These are phyloP conservation scores for Cryptococcus jaspeensis DNA, from an alignment of 1,284 basidiomycete genomes.

Conservation along the genomic window DNA sequence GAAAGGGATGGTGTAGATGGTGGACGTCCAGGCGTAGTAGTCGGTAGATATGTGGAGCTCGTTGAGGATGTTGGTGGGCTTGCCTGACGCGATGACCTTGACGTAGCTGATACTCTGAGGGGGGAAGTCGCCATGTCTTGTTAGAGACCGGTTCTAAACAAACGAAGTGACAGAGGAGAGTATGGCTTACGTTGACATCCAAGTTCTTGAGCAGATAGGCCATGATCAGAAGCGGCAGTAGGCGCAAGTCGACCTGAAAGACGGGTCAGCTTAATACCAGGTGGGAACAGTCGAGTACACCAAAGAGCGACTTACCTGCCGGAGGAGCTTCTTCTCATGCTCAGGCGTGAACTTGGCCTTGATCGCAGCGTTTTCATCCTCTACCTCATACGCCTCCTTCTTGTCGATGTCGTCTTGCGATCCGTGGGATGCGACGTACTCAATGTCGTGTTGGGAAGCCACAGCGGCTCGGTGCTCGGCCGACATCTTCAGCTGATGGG, in stretches of 20 bases:
- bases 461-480: neutral
- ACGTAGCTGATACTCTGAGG: conserved; percentile 8
- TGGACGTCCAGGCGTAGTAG: conserved; percentile 1
- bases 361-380: neutral
- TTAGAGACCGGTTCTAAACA: no score
- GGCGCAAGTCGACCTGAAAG: conserved; percentile 10
- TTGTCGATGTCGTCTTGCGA: neutral
- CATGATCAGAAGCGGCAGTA: conserved; percentile 19
- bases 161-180: neutral
- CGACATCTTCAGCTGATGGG: neutral
- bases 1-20: conserved; percentile 19
- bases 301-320: neutral
- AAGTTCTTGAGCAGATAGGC: conserved; percentile 15
- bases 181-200: neutral
- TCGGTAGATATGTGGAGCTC: conserved; percentile 19
- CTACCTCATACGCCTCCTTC: neutral
- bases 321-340: conserved; percentile 7
- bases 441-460: neutral
- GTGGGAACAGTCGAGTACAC: neutral
- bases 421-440: neutral
- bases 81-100: conserved; percentile 13
- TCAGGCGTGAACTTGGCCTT: neutral
- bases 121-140: neutral
- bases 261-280: no score
- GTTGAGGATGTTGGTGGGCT: conserved; percentile 26